phyloP scores from a whole-genome alignment of 2,329 filamentous ascomycete genomes.

The Aspergillus tanneri region DNA sequence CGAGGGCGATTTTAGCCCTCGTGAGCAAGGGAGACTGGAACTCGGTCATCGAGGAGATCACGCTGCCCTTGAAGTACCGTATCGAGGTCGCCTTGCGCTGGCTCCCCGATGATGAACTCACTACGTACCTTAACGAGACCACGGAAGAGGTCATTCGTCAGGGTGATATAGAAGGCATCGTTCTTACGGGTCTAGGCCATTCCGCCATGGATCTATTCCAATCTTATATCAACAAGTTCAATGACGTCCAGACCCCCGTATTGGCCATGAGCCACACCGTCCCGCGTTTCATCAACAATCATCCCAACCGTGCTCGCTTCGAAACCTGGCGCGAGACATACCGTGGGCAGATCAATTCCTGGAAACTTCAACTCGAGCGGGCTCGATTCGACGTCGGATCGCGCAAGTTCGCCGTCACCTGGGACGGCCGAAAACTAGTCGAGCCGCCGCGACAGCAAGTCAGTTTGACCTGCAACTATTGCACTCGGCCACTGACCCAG shows the following conservation, averaged over 20 bases:
- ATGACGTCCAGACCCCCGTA: slow-evolving; percentile 63
- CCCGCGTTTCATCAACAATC: slow-evolving; percentile 58
- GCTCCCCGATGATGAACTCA: slow-evolving; percentile 47
- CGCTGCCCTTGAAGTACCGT: slow-evolving; percentile 60
- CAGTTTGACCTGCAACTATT: slow-evolving; percentile 60
- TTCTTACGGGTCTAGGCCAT: slow-evolving; percentile 61
- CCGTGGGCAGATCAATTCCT: slow-evolving; percentile 59
- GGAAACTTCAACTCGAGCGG: slow-evolving; percentile 60
- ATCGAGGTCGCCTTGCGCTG: slow-evolving; percentile 61
- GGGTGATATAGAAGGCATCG: slow-evolving; percentile 61
- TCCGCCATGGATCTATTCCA: slow-evolving; percentile 60
- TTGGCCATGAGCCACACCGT: slow-evolving; percentile 59
- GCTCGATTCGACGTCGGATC: slow-evolving; percentile 61
- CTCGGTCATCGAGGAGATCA: slow-evolving; percentile 56
- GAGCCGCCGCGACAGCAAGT: slow-evolving; percentile 54
- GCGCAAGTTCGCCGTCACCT: slow-evolving; percentile 52
- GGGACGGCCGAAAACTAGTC: slow-evolving; percentile 50
- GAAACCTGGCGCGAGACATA: slow-evolving; percentile 63
- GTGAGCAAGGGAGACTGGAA: slow-evolving; percentile 61
- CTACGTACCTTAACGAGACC: slow-evolving; percentile 55
- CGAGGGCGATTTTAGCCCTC: slow-evolving; percentile 60
- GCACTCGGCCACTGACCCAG: slow-evolving; percentile 56
- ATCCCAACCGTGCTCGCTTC: slow-evolving; percentile 53
- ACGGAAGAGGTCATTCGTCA: slow-evolving; percentile 52
- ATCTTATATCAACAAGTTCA: slow-evolving; percentile 59